These are phyloP conservation scores for Eleusine indica DNA, from an alignment of 176 grass and related monocot genomes.

Conservation along the genomic window DNA sequence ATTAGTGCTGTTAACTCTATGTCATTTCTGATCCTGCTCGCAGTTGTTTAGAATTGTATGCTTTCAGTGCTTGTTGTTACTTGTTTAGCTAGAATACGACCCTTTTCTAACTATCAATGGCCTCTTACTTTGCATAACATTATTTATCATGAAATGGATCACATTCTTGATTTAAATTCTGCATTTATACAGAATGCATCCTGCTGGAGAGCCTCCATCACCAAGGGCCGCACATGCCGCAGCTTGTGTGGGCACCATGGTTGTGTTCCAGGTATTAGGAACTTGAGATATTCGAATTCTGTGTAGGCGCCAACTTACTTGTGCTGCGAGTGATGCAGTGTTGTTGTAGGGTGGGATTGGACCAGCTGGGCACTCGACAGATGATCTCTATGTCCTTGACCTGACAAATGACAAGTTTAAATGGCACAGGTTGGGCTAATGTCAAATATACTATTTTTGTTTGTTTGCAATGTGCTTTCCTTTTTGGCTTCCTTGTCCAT, in stretches of 20 bases:
- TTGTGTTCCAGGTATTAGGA: slow-evolving; percentile 86
- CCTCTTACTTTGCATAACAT: slow-evolving; percentile 5
- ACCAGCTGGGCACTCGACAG: slow-evolving; percentile 93
- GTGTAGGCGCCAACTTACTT: slow-evolving; percentile 30
- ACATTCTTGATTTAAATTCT: slow-evolving; percentile 6
- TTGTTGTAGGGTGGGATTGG: slow-evolving; percentile 84
- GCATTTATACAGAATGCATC: slow-evolving; percentile 55
- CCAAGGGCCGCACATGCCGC: slow-evolving; percentile 92
- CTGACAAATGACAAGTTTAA: slow-evolving; percentile 98
- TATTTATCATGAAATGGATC: not conserved
- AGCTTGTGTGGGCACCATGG: slow-evolving; percentile 88
- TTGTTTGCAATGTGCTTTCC: slow-evolving; percentile 8
- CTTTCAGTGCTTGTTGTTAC: not conserved
- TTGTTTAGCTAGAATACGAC: not conserved
- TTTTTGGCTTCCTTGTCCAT: slow-evolving; percentile 26
- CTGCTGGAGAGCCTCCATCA: slow-evolving; percentile 78
- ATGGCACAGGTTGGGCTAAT: slow-evolving; percentile 94
- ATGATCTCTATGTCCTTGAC: slow-evolving; percentile 97
- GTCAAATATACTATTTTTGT: slow-evolving; percentile 5
- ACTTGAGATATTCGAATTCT: slow-evolving; percentile 15
- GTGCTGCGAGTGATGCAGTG: slow-evolving; percentile 16
- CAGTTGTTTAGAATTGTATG: slow-evolving; percentile 3
- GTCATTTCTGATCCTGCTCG: not conserved
- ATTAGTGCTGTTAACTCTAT: slow-evolving; percentile 18
- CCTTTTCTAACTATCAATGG: not conserved